These are phyloP conservation scores for Penicillium nordicum DNA, from an alignment of 2,329 filamentous ascomycete species.

Conservation along the genomic window DNA sequence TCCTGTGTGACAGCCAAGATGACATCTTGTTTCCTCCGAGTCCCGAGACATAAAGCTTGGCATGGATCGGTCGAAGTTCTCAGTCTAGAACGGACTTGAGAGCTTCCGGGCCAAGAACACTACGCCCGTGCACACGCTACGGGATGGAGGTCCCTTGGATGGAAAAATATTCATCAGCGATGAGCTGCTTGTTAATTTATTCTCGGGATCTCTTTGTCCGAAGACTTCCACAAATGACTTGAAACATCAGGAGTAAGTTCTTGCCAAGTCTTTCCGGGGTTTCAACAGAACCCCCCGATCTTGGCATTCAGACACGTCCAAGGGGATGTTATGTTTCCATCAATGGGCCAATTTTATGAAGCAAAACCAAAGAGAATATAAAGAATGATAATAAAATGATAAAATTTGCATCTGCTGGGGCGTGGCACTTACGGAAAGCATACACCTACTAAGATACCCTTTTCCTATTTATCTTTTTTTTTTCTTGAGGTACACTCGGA, in stretches of 20 bases:
- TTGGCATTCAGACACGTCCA: conserved; percentile 11
- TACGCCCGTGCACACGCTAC: neutral
- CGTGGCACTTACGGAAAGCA: no score
- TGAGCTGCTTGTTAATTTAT: neutral
- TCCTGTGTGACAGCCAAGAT: neutral
- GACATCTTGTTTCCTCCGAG: neutral
- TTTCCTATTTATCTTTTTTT: no score
- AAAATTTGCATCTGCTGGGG: no score
- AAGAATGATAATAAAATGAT: no score
- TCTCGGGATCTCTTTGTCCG: neutral
- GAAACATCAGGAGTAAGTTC: neutral
- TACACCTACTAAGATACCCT: no score
- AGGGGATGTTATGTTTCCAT: conserved; percentile 7
- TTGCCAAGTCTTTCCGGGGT: conserved; percentile 11
- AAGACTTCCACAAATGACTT: conserved; percentile 12
- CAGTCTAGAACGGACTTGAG: neutral
- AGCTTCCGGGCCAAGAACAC: neutral
- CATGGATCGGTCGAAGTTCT: neutral
- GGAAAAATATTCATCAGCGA: neutral
- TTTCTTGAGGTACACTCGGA: no score
- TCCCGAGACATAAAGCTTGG: conserved; percentile 6
- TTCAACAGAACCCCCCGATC: conserved; percentile 4
- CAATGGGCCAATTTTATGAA: neutral
- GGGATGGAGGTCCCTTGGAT: neutral
- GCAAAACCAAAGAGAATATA: no score